Conservation (phyloP, 2,329 filamentous ascomycete genomes). For the Trichoderma sp. region DNA sequence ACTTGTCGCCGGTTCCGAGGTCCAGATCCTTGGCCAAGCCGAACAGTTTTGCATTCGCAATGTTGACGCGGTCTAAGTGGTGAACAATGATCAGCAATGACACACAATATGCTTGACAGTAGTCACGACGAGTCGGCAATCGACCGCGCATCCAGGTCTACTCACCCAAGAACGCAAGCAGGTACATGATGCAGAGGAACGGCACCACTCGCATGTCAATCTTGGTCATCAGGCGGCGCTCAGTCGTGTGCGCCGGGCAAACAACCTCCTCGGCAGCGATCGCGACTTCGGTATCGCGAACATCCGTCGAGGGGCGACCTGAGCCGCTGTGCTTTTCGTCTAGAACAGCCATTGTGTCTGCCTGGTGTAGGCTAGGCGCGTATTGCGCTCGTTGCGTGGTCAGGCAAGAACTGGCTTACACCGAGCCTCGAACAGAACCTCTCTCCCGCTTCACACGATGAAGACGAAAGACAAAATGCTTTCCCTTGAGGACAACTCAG, state of each 20-base stretch:
- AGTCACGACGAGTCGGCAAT: neutral
- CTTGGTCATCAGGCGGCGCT: conserved; percentile 66
- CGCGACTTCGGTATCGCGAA: conserved; percentile 11
- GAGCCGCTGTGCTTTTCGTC: conserved; percentile 32
- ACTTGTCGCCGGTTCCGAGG: conserved; percentile 57
- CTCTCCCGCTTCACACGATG: neutral
- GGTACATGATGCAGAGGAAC: conserved; percentile 71
- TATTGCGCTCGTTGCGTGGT: conserved; percentile 2
- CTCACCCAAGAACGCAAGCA: conserved; percentile 66
- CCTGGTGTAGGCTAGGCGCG: conserved; percentile 1
- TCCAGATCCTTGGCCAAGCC: conserved; percentile 63
- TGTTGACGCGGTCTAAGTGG: conserved; percentile 67
- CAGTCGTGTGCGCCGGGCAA: conserved; percentile 60
- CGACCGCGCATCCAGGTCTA: neutral
- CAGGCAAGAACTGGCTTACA: neutral
- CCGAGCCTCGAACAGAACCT: neutral
- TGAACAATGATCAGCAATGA: neutral
- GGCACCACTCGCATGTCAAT: conserved; percentile 74
- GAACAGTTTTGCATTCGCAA: conserved; percentile 74
- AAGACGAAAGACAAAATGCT: neutral
- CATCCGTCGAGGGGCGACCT: conserved; percentile 26
- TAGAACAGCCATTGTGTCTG: conserved; percentile 30
- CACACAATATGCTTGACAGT: neutral
- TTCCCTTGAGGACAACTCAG: neutral
- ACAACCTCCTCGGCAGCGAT: conserved; percentile 25